A percentile compares a stretch with the other conserved stretches of the same genome.
phyloP scores from a whole-genome alignment of 2,329 filamentous ascomycete genomes.

The Xylaria sp. region DNA sequence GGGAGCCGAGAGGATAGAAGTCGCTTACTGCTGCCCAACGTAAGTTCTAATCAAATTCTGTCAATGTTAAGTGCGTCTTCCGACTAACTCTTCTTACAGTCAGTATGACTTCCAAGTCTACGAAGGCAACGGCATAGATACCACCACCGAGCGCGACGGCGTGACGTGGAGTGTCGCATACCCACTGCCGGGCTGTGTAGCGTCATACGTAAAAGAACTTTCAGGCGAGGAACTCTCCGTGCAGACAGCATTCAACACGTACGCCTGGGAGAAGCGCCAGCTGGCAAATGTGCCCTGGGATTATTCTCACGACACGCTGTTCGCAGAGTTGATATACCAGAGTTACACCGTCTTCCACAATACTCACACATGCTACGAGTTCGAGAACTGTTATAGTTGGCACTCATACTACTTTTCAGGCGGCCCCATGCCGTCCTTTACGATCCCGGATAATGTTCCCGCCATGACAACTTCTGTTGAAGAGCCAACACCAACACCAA shows the following conservation, averaged over 20 bases:
- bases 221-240: conserved; percentile 18
- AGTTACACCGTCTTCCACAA: conserved; percentile 21
- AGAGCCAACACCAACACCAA: neutral
- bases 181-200: conserved; percentile 18
- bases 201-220: conserved; percentile 17
- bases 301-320: conserved; percentile 18
- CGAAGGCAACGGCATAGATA: neutral
- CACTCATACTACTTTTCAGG: conserved; percentile 22
- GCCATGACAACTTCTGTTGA: conserved; percentile 6
- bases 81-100: conserved; percentile 8
- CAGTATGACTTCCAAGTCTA: conserved; percentile 20
- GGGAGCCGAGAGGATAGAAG: neutral
- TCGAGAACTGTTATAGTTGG: conserved; percentile 13
- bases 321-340: conserved; percentile 6
- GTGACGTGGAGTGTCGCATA: conserved; percentile 7
- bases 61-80: neutral
- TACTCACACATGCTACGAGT: conserved; percentile 24
- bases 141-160: conserved; percentile 20
- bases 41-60: conserved; percentile 2
- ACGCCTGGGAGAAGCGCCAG: conserved; percentile 21
- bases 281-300: conserved; percentile 21
- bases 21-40: conserved; percentile 19
- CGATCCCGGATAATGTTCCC: neutral
- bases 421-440: neutral
- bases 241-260: conserved; percentile 20